Evolutionary conservation across 1,139 yeast genomes (phyloP).

Genomic region (Debaryomyces psychrophilus): DNA sequence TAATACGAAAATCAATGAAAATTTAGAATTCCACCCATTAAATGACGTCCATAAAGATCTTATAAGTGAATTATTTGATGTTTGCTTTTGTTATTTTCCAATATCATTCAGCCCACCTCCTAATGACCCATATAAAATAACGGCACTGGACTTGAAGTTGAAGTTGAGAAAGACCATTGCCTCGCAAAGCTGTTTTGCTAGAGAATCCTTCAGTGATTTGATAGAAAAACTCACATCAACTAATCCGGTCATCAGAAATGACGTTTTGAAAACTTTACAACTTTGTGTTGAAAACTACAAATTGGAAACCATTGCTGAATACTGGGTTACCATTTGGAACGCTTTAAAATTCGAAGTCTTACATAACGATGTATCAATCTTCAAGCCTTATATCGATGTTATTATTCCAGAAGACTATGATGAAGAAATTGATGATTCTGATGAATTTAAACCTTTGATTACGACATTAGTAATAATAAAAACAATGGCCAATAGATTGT

Average conservation of each 20-base stretch:
- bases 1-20: constrained; percentile 51
- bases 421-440: constrained; percentile 34
- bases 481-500: constrained; percentile 40
- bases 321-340: constrained; percentile 83
- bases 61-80: constrained; percentile 71
- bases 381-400: constrained; percentile 28
- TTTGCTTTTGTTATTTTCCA: constrained; percentile 93
- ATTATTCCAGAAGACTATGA: constrained; percentile 37
- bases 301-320: constrained; percentile 46
- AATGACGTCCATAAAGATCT: constrained; percentile 43
- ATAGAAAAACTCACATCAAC: constrained; percentile 86
- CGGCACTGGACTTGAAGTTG: constrained; percentile 68
- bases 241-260: constrained; percentile 74
- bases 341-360: constrained; percentile 85
- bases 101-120: constrained; percentile 93
- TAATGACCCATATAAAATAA: constrained; percentile 84
- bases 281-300: constrained; percentile 59
- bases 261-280: constrained; percentile 66
- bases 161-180: constrained; percentile 64
- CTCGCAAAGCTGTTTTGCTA: constrained; percentile 65
- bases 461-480: constrained; percentile 54
- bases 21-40: constrained; percentile 41
- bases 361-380: constrained; percentile 59
- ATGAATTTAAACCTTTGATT: constrained; percentile 44
- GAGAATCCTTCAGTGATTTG: constrained; percentile 74